Base-by-base conservation (phyloP, 805 yeast species). In the Spencermartinsiella europaea region DNA sequence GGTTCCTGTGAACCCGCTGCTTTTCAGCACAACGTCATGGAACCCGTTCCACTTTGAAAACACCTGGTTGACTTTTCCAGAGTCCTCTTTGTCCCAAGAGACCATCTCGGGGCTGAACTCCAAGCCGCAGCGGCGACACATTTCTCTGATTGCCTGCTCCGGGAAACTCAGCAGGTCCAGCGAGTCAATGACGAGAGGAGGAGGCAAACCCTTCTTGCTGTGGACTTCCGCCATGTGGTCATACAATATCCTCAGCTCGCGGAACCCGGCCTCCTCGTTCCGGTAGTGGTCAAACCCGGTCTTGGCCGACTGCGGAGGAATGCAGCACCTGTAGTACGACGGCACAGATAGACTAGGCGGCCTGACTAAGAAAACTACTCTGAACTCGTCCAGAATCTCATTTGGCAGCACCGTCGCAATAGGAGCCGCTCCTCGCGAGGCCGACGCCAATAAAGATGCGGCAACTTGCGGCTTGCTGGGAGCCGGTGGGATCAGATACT, bases 1-100 rank as follows among this genome's bases (percentile, higher is more conserved):
- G 12, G 40, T 37, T 27, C 33, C 21, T 21, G 39, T 22, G 48
- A 57, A 56, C 2, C 61, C 58, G 5, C 41, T 42, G 5, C 56
- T 47, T 4, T 53, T 46, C 20, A 57, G 41, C 7, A 51, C 59
- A 28, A 50, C 57, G 19, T 57, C 60, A 25, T 57, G 61, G 44
- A 54, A 57, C 1, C 61, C 61, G 25, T 46, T 48, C 61, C 61
- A 57, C 42, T 56, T 56, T 21, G 50, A 53, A 34, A 57, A 57
- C 35, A 39, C 28, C 27, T 54, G 41, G 12, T 40, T 50, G 12
- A 45, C 56, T 27, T 47, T 36, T 15, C 40, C 50, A 4, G 40
- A 45, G 37, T 55, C 47, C 28, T 36, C 51, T n/a, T n/a, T n/a
- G 8, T 47, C 55, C 61, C 61, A 57, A 3, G 46, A 33, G 5